Percentiles rank a stretch among this genome's conserved stretches.
phyloP scores from a whole-genome alignment of 768 basidiomycete species.

The Lentinula raphanica region DNA sequence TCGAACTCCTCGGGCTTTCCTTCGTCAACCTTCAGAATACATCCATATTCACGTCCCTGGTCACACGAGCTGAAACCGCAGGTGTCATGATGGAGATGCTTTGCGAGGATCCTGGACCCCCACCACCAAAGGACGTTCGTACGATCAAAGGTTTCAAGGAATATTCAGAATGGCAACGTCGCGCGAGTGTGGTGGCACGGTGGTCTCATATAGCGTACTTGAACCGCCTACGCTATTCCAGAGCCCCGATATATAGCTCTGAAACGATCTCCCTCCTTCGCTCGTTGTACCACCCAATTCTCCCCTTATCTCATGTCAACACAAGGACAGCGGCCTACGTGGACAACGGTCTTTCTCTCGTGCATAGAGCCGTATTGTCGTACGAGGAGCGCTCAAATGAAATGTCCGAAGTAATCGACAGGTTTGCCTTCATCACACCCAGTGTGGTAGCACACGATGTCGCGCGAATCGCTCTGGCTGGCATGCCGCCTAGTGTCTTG shows the following conservation, averaged over 20 bases:
- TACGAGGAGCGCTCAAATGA: constrained; percentile 53
- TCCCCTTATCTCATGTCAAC: constrained; percentile 46
- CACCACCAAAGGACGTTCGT: constrained; percentile 69
- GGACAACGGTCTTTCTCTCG: constrained; percentile 31
- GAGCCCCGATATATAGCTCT: constrained; percentile 38
- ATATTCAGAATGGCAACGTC: constrained; percentile 46
- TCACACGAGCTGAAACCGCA: constrained; percentile 55
- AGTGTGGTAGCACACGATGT: constrained; percentile 72
- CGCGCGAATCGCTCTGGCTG: constrained; percentile 54
- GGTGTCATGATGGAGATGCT: constrained; percentile 49
- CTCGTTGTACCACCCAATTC: constrained; percentile 38
- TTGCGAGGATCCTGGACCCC: constrained; percentile 50
- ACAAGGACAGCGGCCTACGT: constrained; percentile 28
- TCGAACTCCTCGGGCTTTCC: constrained; percentile 60
- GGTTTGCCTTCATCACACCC: constrained; percentile 80
- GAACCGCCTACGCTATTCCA: constrained; percentile 66
- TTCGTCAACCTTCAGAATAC: constrained; percentile 55
- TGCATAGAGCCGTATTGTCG: constrained; percentile 57
- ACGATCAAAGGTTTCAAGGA: constrained; percentile 68
- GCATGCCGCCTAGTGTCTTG: constrained; percentile 23
- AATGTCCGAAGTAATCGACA: constrained; percentile 49
- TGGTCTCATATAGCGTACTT: constrained; percentile 71
- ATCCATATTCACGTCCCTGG: constrained; percentile 47
- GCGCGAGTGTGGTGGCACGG: constrained; percentile 46
- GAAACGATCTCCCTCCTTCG: constrained; percentile 40